Evolutionary conservation across 2,329 filamentous ascomycete species (phyloP), one percentile per base, ranked within the genome.

Genomic region (Chaetomiaceae sp.): DNA sequence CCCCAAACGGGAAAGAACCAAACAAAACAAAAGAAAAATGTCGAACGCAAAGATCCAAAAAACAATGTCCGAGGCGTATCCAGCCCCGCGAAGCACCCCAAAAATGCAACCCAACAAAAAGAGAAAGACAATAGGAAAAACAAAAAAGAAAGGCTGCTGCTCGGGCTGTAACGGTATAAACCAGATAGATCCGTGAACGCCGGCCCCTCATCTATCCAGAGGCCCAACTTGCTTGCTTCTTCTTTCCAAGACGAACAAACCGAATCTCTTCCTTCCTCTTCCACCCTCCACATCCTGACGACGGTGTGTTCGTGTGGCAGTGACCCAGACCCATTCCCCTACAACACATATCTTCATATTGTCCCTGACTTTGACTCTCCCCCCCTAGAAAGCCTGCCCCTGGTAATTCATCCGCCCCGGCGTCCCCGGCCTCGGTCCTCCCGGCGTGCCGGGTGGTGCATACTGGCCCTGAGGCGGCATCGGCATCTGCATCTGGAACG

Each of bases 381-480:
- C 35, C 21, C 38, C 35, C 60, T 66, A 68, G 25, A 66, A 64
- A 44, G 65, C 65, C 47, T 67, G 64, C 10, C 65, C 66, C 16
- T 65, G 63, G 23, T 61, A 63, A 12, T n/a, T 4, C 30, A 33
- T 60, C 4, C 60, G 62, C 7, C 60, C 57, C 17, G 57, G 55
- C 5, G 48, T 53, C 3, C 60, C 58, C 14, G 58, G 57, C 5
- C 50, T 53, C 1, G 45, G 45, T 13, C 37, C 38, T 3, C 60
- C 58, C n/a, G 61, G 60, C 4, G 60, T 62, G 5, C 60, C 58
- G 0, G 51, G 51, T 3, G 62, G 60, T n/a, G 61, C 59, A 21
- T 61, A 63, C 31, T 62, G 63, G 7, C 62, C 60, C 33, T 62
- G 61, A 8, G 59, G 58, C 10, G 59, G 57, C 12, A 53, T n/a